phyloP scores from a whole-genome alignment of 768 basidiomycete genomes.

The Podaxis sp. region DNA sequence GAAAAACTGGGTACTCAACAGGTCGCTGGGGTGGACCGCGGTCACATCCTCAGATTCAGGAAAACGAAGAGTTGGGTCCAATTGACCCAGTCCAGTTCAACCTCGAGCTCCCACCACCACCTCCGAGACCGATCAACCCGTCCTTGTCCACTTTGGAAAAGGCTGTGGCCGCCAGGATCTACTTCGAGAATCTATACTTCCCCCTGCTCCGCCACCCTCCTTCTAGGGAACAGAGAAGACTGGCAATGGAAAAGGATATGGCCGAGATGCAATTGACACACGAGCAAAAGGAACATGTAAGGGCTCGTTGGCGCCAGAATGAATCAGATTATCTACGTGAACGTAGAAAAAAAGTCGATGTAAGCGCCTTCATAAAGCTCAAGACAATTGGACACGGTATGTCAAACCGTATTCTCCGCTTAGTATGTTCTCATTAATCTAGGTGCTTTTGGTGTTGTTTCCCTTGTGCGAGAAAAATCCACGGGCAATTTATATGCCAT shows the following conservation, averaged over 20 bases:
- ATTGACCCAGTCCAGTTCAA: slow-evolving; percentile 29
- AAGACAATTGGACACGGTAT: slow-evolving; percentile 94
- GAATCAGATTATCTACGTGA: slow-evolving; percentile 92
- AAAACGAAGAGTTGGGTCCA: slow-evolving; percentile 49
- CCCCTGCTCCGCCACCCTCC: slow-evolving; percentile 81
- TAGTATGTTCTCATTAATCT: slow-evolving; percentile 27
- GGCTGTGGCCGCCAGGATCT: slow-evolving; percentile 89
- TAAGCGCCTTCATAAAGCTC: slow-evolving; percentile 82
- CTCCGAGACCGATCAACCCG: slow-evolving; percentile 68
- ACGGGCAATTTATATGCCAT: slow-evolving; percentile 88
- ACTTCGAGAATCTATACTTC: slow-evolving; percentile 91
- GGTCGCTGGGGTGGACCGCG: slow-evolving; percentile 61
- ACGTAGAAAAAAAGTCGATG: slow-evolving; percentile 77
- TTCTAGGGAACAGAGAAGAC: slow-evolving; percentile 80
- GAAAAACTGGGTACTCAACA: slow-evolving; percentile 59
- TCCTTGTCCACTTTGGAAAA: slow-evolving; percentile 92
- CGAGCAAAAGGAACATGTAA: slow-evolving; percentile 66
- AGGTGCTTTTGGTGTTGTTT: slow-evolving; percentile 97
- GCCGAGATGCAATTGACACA: slow-evolving; percentile 67
- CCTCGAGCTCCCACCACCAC: slow-evolving; percentile 34
- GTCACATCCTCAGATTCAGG: slow-evolving; percentile 66
- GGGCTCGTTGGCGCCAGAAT: slow-evolving; percentile 79
- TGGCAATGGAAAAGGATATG: slow-evolving; percentile 90
- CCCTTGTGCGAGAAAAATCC: slow-evolving; percentile 80
- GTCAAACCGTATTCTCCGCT: slow-evolving; percentile 23